phyloP scores from a whole-genome alignment of 371 early-diverging fungal genomes.

The Rhizomucor miehei region DNA sequence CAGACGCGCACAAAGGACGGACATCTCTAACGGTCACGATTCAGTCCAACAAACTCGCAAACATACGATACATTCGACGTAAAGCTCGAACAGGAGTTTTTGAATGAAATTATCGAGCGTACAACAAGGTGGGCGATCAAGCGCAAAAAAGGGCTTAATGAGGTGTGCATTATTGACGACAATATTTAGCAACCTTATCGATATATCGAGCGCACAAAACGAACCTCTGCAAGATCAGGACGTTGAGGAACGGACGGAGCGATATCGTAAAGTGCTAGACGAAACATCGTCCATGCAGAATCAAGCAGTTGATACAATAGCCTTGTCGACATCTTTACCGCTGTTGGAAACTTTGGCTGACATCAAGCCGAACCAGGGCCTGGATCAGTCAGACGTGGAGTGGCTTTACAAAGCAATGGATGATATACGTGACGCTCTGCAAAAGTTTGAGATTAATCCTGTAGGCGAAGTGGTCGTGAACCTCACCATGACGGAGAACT shows the following conservation, averaged over 20 bases:
- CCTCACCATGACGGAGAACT: conserved; percentile 28
- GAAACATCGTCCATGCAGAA: not conserved
- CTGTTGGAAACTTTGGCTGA: not conserved
- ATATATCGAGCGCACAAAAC: conserved; percentile 39
- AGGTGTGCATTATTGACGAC: too few relatives aligned
- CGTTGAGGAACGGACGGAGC: conserved; percentile 40
- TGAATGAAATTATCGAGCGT: conserved; percentile 40
- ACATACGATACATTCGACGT: conserved; percentile 31
- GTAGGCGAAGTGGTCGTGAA: conserved; percentile 50
- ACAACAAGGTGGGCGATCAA: conserved; percentile 35
- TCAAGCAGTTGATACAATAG: conserved; percentile 12
- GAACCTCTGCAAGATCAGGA: conserved; percentile 46
- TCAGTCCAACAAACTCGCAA: conserved; percentile 28
- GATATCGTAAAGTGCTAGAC: conserved; percentile 20
- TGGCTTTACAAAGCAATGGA: conserved; percentile 44
- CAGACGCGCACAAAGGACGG: too few relatives aligned
- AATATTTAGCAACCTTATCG: conserved; percentile 38
- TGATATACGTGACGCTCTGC: conserved; percentile 39
- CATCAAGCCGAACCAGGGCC: conserved; percentile 20
- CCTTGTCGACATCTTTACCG: not conserved
- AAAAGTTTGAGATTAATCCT: conserved; percentile 37
- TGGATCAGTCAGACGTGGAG: conserved; percentile 28
- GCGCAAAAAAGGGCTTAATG: too few relatives aligned
- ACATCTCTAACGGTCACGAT: not conserved
- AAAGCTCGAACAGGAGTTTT: conserved; percentile 42